These are phyloP conservation scores for Endocladia muricata DNA, from an alignment of 31 red algal species.

Conservation along the genomic window DNA sequence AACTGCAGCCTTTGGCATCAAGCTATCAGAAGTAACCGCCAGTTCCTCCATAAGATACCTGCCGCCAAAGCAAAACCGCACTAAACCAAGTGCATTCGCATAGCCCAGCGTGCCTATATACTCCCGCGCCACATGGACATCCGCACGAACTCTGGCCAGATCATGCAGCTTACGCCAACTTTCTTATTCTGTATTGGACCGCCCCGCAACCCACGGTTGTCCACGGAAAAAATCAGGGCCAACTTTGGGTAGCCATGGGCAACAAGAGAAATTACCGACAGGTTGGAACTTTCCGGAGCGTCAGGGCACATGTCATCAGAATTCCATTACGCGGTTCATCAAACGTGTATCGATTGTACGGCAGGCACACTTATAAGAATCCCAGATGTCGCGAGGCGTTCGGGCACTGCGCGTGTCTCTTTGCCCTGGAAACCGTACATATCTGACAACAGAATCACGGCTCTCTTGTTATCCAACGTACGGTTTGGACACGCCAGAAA, in stretches of 20 bases:
- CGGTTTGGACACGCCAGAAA: no score
- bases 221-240: constrained; percentile 15
- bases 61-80: constrained; percentile 21
- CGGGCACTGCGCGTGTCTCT: neutral
- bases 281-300: neutral
- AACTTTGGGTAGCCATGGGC: neutral
- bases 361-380: neutral
- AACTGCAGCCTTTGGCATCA: constrained; percentile 4
- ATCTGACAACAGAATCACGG: constrained; percentile 9
- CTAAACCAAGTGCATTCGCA: neutral
- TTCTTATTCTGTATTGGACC: constrained; percentile 14
- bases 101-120: neutral
- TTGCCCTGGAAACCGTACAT: neutral
- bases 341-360: neutral
- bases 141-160: neutral
- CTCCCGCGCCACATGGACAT: neutral
- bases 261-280: neutral
- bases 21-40: neutral
- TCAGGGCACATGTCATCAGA: neutral
- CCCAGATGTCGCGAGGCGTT: neutral
- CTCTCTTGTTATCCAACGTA: no score
- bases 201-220: neutral
- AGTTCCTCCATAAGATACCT: constrained; percentile 15
- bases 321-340: neutral
- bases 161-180: neutral